Conservation (phyloP, 2,329 filamentous ascomycete genomes). For the Cordyceps tenuipes region DNA sequence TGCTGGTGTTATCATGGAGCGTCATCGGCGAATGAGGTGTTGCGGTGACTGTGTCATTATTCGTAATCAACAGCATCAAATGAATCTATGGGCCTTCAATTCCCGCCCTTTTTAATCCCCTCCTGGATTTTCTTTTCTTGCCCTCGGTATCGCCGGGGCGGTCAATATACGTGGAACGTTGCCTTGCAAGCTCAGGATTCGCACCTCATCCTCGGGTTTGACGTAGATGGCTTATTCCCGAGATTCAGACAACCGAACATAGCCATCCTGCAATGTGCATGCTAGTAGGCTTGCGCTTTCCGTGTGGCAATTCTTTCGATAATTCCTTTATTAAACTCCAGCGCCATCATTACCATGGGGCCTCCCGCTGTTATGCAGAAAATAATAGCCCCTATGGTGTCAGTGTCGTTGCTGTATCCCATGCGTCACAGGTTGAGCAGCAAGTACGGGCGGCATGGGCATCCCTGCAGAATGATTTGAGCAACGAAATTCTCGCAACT, state of each 20-base stretch:
- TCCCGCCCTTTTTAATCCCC: too few relatives aligned
- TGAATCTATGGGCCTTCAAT: too few relatives aligned
- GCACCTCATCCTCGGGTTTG: neutral
- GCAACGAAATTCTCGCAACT: neutral
- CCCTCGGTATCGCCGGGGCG: neutral
- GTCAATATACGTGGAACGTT: neutral
- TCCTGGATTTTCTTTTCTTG: neutral
- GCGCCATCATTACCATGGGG: too few relatives aligned
- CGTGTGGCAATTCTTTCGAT: neutral
- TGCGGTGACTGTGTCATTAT: too few relatives aligned
- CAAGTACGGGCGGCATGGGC: neutral
- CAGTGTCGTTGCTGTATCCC: neutral
- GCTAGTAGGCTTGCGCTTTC: neutral
- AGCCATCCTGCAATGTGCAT: neutral
- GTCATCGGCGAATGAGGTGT: too few relatives aligned
- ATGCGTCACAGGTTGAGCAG: neutral
- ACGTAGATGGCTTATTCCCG: neutral
- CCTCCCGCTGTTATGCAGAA: too few relatives aligned
- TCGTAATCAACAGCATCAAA: too few relatives aligned
- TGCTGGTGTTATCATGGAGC: too few relatives aligned
- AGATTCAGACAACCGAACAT: neutral
- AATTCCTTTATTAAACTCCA: too few relatives aligned
- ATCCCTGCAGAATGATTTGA: neutral
- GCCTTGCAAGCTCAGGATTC: neutral
- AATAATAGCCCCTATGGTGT: neutral